Conservation (phyloP, 2,329 filamentous ascomycete species). For the Pestalotiopsis fici region DNA sequence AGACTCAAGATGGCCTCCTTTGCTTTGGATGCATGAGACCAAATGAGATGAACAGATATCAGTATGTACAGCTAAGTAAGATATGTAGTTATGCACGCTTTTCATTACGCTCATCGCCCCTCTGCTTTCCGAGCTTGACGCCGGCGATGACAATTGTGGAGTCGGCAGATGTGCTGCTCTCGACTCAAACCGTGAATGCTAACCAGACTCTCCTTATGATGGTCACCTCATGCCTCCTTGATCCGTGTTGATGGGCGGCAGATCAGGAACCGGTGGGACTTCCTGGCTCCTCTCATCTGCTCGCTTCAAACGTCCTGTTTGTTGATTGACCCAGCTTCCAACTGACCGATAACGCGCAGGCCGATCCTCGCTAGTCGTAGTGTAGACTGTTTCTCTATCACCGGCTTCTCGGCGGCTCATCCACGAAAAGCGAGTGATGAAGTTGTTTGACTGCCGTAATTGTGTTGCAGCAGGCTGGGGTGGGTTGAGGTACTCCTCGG, state of each 20-base stretch:
- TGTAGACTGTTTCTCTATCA: constrained; percentile 53
- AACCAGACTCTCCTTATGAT: not conserved
- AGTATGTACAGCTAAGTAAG: constrained; percentile 1
- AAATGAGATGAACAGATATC: not conserved
- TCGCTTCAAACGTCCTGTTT: constrained; percentile 54
- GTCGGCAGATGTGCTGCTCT: not conserved
- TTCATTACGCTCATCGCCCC: not conserved
- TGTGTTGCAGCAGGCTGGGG: constrained; percentile 8
- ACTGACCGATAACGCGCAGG: constrained; percentile 59
- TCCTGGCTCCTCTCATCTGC: constrained; percentile 40
- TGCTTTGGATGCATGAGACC: not conserved
- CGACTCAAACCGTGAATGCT: not conserved
- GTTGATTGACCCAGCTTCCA: constrained; percentile 66
- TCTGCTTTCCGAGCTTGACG: not conserved
- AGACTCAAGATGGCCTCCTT: not conserved
- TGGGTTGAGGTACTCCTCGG: constrained; percentile 24
- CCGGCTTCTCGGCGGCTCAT: constrained; percentile 25
- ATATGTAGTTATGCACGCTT: not conserved
- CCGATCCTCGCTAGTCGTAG: constrained; percentile 52
- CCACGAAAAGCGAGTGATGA: constrained; percentile 36
- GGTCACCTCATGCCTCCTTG: not conserved
- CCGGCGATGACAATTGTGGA: not conserved
- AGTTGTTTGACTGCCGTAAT: constrained; percentile 18
- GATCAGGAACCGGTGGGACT: constrained; percentile 40
- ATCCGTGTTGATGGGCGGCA: constrained; percentile 11